phyloP scores from a whole-genome alignment of 2,329 filamentous ascomycete genomes.

The Phialemoniopsis sp. region DNA sequence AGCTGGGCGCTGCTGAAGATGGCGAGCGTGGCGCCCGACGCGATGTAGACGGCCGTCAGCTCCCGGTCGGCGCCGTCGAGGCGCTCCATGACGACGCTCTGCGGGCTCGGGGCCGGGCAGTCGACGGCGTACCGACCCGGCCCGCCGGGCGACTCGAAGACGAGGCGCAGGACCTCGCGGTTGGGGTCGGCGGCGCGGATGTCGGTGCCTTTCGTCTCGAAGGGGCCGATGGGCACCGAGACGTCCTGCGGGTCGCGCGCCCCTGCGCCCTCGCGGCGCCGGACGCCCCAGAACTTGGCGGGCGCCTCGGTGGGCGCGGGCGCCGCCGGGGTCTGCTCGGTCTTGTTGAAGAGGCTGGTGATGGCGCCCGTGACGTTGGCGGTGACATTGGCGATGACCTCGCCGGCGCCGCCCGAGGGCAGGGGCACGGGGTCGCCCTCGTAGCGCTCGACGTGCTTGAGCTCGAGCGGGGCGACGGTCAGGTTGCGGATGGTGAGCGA shows the following conservation, averaged over 20 bases:
- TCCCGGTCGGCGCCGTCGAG: constrained; percentile 47
- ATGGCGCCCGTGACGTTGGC: constrained; percentile 24
- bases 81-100: constrained; percentile 57
- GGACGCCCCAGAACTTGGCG: too few species aligned
- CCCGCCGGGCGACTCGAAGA: constrained; percentile 55
- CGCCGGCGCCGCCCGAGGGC: constrained; percentile 23
- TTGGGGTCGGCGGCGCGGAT: constrained; percentile 54
- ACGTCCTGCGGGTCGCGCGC: constrained; percentile 45
- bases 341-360: constrained; percentile 38
- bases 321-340: constrained; percentile 5
- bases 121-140: constrained; percentile 66
- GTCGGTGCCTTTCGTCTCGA: constrained; percentile 60
- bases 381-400: constrained; percentile 41
- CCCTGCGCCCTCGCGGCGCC: too few species aligned
- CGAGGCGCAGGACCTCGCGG: constrained; percentile 68
- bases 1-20: constrained; percentile 70
- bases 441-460: constrained; percentile 72
- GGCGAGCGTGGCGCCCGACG: constrained; percentile 47
- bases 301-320: constrained; percentile 19
- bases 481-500: constrained; percentile 77
- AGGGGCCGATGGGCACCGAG: constrained; percentile 59
- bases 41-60: constrained; percentile 65
- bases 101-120: constrained; percentile 57
- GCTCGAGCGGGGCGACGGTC: constrained; percentile 66
- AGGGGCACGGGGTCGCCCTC: constrained; percentile 37